Evolutionary conservation across 116 monocot genomes (phyloP), one percentile per base, ranked within the genome.

Genomic region (Phalaenopsis hybrid): DNA sequence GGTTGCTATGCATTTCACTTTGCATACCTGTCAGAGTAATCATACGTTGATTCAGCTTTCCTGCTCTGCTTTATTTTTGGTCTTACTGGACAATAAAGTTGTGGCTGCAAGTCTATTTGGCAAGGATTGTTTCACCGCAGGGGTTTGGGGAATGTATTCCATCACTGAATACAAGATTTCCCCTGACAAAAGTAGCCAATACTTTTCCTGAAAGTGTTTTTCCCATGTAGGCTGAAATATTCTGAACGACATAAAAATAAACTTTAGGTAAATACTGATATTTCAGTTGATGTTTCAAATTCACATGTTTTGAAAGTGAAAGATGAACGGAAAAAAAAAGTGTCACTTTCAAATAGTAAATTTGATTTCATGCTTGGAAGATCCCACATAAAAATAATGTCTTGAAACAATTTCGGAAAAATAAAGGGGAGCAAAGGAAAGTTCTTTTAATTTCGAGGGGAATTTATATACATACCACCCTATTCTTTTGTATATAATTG

Each of bases 151-250:
- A 88, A 84, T 93, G 98, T 74, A 84, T 80, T 46, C 87, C 93
- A 28, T 85, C 89, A 63, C 77, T 88, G 75, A 88, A 99, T 10
- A 99, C 95, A 78, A 99, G 90, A 72, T 95, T 95, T 44, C 98
- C 98, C 82, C 98, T 88, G 16, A 98, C 95, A 81, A 92, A 92
- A 31, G 95, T 98, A 45, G 93, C 87, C 75, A 90, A 23, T 41
- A 95, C 89, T 77, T 89, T 92, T n/a, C 97, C 97, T 10, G 86
- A 90, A 45, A 98, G 79, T 51, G 85, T 86, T 68, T 75, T 88
- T 28, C 97, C 95, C 83, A 94, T 84, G 80, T 93, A 98, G 5
- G 95, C 91, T 34, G 95, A 98, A 43, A 89, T 95, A 79, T 85
- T 92, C 95, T 95, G 86, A 76, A 83, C 31, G 81, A 25, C 21